Evolutionary conservation across 345 rosid genomes (phyloP).

Genomic region (Bruguiera parviflora): DNA sequence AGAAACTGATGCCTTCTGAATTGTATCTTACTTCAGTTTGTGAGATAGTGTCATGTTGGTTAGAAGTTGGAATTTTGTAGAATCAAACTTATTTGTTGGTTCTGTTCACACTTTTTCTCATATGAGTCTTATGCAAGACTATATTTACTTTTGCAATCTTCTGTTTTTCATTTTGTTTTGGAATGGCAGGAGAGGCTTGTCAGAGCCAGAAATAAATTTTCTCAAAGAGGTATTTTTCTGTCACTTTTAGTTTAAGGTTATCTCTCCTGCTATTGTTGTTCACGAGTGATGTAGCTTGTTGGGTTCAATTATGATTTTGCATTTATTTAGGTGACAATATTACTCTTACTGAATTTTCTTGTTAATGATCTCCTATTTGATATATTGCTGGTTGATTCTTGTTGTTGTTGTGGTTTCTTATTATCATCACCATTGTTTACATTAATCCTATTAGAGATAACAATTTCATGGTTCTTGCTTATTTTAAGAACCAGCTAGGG

Average conservation of each 20-base stretch:
- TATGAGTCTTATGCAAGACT: no score
- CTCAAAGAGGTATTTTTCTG: constrained; percentile 63
- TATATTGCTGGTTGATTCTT: background rate
- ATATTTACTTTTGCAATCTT: constrained; percentile 1
- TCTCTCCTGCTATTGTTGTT: constrained; percentile 10
- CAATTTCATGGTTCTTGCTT: background rate
- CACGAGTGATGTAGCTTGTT: constrained; percentile 2
- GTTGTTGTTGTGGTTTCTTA: background rate
- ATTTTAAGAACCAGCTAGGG: background rate
- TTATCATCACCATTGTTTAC: background rate
- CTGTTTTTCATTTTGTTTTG: constrained; percentile 12
- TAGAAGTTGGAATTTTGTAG: no score
- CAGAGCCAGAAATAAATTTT: constrained; percentile 74
- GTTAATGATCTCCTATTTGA: background rate
- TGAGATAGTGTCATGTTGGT: no score
- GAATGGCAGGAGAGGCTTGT: constrained; percentile 82
- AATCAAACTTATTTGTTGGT: no score
- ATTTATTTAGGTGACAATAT: background rate
- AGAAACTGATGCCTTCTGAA: no score
- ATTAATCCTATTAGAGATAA: no score
- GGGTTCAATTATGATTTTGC: constrained; percentile 1
- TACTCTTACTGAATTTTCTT: constrained; percentile 1
- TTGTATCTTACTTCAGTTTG: no score
- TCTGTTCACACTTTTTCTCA: no score
- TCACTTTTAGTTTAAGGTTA: background rate